Conservation (phyloP, 2,329 filamentous ascomycete genomes). For the Corynespora cassiicola region DNA sequence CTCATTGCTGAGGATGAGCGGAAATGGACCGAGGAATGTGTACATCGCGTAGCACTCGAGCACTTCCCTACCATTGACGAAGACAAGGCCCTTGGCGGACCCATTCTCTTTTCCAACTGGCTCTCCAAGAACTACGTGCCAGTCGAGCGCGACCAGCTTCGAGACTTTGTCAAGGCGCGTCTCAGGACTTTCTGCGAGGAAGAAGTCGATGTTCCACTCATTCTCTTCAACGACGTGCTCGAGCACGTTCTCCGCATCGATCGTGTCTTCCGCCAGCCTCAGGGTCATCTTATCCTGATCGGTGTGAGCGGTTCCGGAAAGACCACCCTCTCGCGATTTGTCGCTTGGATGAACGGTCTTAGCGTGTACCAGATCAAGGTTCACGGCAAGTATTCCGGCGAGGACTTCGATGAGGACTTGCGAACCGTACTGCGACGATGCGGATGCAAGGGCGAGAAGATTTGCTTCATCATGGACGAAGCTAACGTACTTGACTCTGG, state of each 20-base stretch:
- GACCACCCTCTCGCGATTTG: constrained; percentile 95
- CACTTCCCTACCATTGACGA: constrained; percentile 97
- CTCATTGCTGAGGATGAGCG: constrained; percentile 93
- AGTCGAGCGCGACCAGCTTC: constrained; percentile 90
- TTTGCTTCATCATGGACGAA: constrained; percentile 99
- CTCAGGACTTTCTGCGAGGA: constrained; percentile 99
- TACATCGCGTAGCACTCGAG: constrained; percentile 84
- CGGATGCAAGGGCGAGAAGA: constrained; percentile 98
- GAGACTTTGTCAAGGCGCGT: constrained; percentile 96
- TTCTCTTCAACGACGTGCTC: constrained; percentile 98
- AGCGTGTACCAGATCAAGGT: constrained; percentile 99
- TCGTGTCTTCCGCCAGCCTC: constrained; percentile 96
- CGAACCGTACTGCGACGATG: constrained; percentile 91
- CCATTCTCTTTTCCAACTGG: constrained; percentile 99
- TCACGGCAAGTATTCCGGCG: constrained; percentile 95
- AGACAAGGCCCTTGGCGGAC: constrained; percentile 83
- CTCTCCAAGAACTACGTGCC: constrained; percentile 98
- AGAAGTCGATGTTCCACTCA: constrained; percentile 96
- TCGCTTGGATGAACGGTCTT: constrained; percentile 99
- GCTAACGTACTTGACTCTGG: constrained; percentile 98
- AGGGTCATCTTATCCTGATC: constrained; percentile 97
- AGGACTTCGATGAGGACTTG: constrained; percentile 98
- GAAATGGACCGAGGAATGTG: constrained; percentile 90
- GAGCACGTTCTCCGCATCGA: constrained; percentile 99
- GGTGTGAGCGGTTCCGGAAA: constrained; percentile 99